Evolutionary conservation across 306 rosid species (phyloP).

Genomic region (Vigna nakashimae): DNA sequence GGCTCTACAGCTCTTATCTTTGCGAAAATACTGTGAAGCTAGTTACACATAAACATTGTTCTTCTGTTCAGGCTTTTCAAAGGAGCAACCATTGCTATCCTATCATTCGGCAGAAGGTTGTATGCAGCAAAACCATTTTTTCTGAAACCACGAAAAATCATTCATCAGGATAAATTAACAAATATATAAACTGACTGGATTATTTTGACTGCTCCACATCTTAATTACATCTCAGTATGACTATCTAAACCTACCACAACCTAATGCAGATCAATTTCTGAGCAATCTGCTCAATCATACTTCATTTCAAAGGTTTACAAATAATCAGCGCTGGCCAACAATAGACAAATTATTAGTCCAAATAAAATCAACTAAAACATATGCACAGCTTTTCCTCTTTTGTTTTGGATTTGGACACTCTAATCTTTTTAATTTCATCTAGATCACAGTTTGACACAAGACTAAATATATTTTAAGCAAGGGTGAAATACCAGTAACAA

Average conservation of each 20-base stretch:
- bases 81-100: conserved; percentile 51
- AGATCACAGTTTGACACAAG: conserved; percentile 26
- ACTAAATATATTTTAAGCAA: conserved; percentile 19
- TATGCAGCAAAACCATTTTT: conserved; percentile 99
- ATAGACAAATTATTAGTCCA: conserved; percentile 22
- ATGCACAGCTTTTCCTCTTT: neutral
- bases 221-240: conserved; percentile 18
- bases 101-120: conserved; percentile 79
- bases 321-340: neutral
- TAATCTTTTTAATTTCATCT: conserved; percentile 10
- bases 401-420: conserved; percentile 23
- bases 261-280: conserved; percentile 4
- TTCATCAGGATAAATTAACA: conserved; percentile 23
- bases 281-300: conserved; percentile 6
- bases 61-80: conserved; percentile 59
- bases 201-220: neutral
- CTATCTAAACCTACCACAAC: conserved; percentile 7
- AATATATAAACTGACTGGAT: conserved; percentile 16
- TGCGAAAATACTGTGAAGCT: conserved; percentile 67
- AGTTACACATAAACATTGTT: conserved; percentile 59
- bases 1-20: conserved; percentile 69
- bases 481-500: conserved; percentile 1
- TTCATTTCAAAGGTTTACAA: conserved; percentile 35
- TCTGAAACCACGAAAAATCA: conserved; percentile 66
- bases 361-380: conserved; percentile 16